A percentile compares a stretch with the other conserved stretches of the same genome.
Conservation (phyloP, 306 rosid species). For the Quercus berberidifolia region DNA sequence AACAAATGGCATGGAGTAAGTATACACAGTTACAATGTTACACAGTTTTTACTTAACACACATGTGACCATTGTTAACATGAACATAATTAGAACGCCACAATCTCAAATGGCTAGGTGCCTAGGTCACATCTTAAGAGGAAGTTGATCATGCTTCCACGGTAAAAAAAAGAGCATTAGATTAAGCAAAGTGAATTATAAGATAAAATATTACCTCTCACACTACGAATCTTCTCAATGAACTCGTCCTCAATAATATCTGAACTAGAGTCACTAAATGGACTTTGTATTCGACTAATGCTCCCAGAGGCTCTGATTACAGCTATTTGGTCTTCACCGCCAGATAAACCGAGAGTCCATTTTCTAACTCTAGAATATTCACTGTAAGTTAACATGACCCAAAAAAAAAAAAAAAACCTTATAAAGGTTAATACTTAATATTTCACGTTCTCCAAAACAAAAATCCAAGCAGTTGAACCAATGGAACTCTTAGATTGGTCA, state of each 20-base stretch:
- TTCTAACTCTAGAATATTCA: constrained; percentile 70
- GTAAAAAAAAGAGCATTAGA: background rate
- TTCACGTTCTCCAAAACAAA: background rate
- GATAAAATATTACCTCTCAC: constrained; percentile 69
- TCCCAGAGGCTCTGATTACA: constrained; percentile 86
- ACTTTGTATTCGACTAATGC: constrained; percentile 61
- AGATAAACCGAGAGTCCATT: constrained; percentile 75
- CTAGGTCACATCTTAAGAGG: background rate
- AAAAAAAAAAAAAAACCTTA: too few species aligned
- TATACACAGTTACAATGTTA: background rate
- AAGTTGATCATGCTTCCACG: background rate
- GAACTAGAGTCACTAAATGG: constrained; percentile 56
- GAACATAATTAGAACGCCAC: background rate
- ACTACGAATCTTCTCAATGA: constrained; percentile 82
- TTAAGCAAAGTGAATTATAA: constrained; percentile 14
- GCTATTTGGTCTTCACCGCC: constrained; percentile 85
- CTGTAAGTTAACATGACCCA: constrained; percentile 41
- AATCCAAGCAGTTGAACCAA: background rate
- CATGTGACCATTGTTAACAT: background rate
- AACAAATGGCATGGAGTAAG: background rate
- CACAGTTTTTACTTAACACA: too few species aligned
- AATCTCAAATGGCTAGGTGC: background rate
- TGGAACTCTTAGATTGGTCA: background rate
- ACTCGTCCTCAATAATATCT: constrained; percentile 68
- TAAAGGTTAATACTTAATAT: background rate